These are phyloP conservation scores for Lotmaria passim DNA, from an alignment of 208 protist species.

Conservation along the genomic window DNA sequence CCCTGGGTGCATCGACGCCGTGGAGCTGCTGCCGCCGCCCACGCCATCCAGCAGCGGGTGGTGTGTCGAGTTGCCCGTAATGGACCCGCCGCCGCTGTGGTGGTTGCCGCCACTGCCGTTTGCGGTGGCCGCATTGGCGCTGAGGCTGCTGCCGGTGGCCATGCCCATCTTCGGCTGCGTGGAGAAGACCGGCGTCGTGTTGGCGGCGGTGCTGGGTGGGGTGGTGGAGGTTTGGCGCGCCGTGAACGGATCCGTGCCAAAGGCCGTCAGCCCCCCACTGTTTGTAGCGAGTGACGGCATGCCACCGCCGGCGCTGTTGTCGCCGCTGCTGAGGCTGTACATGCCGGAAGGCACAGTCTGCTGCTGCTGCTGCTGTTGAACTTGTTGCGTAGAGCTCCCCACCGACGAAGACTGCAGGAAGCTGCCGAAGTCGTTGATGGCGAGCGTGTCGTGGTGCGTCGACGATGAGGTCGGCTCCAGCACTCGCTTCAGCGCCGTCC, in stretches of 20 bases:
- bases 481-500: conserved; percentile 53
- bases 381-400: not conserved
- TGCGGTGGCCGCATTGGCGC: not conserved
- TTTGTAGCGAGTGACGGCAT: conserved; percentile 7
- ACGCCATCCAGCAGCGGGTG: conserved; percentile 26
- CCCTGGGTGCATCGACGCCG: conserved; percentile 17
- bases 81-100: too few relatives aligned
- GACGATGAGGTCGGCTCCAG: conserved; percentile 39
- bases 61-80: not conserved
- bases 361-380: not conserved
- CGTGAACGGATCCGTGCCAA: conserved; percentile 30
- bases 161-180: conserved; percentile 38
- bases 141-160: conserved; percentile 7
- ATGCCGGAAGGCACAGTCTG: too few relatives aligned
- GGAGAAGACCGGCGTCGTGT: conserved; percentile 43
- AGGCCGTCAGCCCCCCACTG: conserved; percentile 11
- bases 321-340: too few relatives aligned
- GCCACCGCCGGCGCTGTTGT: conserved; percentile 3
- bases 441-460: conserved; percentile 67
- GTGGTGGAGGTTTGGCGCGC: conserved; percentile 18
- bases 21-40: conserved; percentile 6
- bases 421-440: conserved; percentile 74
- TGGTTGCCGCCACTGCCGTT: too few relatives aligned
- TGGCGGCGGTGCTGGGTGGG: conserved; percentile 3
- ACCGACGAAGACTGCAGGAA: conserved; percentile 40